Percentiles rank a stretch among this genome's conserved stretches.
These are phyloP conservation scores for Cladosporium sp. DNA, from an alignment of 2,329 filamentous ascomycete genomes.

Conservation along the genomic window DNA sequence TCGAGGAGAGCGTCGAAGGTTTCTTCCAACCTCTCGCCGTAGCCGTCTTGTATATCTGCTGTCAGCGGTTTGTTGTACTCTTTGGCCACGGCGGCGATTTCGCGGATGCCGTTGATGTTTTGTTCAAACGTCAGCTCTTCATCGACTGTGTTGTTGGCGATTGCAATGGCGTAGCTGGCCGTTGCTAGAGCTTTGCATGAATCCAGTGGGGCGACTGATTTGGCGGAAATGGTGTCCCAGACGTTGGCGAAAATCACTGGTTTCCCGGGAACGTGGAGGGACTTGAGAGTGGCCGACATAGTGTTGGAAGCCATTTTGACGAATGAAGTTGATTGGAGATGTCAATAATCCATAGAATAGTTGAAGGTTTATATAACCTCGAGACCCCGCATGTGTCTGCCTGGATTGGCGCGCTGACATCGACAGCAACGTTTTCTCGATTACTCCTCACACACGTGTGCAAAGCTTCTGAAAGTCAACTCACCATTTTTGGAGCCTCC, in stretches of 20 bases:
- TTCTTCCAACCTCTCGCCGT: constrained; percentile 32
- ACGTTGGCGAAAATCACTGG: constrained; percentile 55
- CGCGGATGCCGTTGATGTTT: constrained; percentile 47
- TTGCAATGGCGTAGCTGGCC: constrained; percentile 34
- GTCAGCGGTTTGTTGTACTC: constrained; percentile 47
- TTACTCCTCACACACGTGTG: too few species aligned
- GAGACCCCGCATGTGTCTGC: too few species aligned
- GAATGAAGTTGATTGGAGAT: too few species aligned
- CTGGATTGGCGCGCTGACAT: too few species aligned
- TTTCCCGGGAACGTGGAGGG: constrained; percentile 48
- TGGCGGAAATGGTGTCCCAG: constrained; percentile 51
- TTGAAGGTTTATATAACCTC: too few species aligned
- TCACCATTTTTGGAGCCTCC: too few species aligned
- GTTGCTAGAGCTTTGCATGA: constrained; percentile 38
- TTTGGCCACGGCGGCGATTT: constrained; percentile 42
- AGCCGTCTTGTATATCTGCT: constrained; percentile 60
- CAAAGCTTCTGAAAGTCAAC: too few species aligned
- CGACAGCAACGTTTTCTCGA: too few species aligned
- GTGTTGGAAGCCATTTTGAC: constrained; percentile 3
- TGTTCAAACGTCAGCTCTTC: constrained; percentile 45
- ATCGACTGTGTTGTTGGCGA: constrained; percentile 30
- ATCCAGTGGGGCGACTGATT: constrained; percentile 43
- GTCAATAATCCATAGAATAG: too few species aligned
- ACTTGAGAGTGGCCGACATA: constrained; percentile 14
- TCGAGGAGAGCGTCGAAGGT: constrained; percentile 47